phyloP scores from a whole-genome alignment of 1,284 basidiomycete genomes.

The Apiotrichum brassicae region DNA sequence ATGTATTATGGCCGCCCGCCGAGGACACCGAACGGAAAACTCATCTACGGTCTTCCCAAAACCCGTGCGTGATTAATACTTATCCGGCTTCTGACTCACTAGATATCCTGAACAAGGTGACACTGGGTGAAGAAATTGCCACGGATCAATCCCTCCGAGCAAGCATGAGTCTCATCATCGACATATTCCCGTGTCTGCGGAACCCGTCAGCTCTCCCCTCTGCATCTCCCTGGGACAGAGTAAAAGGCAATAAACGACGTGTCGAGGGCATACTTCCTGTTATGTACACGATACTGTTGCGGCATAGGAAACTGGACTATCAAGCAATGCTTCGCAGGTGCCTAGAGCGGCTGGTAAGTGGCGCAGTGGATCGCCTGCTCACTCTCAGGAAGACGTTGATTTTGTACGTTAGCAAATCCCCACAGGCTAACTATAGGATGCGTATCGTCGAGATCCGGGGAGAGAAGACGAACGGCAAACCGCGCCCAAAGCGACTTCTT shows the following conservation, averaged over 20 bases:
- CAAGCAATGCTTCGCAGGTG: conserved; percentile 11
- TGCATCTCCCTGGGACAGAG: neutral
- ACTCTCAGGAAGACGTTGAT: conserved; percentile 8
- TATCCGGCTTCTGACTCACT: neutral
- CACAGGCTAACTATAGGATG: neutral
- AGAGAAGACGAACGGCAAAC: too few relatives aligned
- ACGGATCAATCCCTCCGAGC: conserved; percentile 23
- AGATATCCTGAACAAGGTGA: conserved; percentile 37
- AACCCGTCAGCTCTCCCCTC: neutral
- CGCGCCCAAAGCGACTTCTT: neutral
- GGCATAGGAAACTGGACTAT: conserved; percentile 22
- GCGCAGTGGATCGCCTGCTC: neutral
- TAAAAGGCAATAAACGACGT: conserved; percentile 1
- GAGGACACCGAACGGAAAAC: conserved; percentile 7
- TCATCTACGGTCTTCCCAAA: conserved; percentile 34
- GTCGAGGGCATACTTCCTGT: conserved; percentile 18
- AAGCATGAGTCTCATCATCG: conserved; percentile 6
- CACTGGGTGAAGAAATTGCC: neutral
- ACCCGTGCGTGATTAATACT: conserved; percentile 39
- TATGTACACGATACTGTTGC: conserved; percentile 23
- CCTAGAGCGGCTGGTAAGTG: conserved; percentile 6
- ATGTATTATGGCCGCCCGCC: conserved; percentile 44
- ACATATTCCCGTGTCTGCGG: conserved; percentile 8
- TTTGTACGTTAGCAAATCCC: neutral
- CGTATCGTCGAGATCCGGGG: conserved; percentile 1